Percentiles rank a stretch among this genome's conserved stretches.
phyloP scores from a whole-genome alignment of 129 eudicot genomes.

The Apium graveolens region DNA sequence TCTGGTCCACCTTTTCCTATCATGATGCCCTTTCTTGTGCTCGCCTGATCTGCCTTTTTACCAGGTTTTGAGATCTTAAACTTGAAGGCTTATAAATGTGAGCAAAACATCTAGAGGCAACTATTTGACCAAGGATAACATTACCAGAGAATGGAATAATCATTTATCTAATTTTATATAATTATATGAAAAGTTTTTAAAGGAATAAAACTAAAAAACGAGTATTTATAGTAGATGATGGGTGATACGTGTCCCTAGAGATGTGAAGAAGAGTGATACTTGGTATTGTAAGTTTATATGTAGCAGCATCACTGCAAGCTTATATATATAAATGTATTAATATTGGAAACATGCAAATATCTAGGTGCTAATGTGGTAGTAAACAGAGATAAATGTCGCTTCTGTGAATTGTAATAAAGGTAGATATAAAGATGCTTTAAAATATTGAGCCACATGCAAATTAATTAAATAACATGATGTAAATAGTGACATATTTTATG shows the following conservation, averaged over 20 bases:
- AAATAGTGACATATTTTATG: not conserved
- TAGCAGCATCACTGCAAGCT: not conserved
- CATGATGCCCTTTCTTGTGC: too few species aligned
- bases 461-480: too few species aligned
- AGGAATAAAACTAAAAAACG: not conserved
- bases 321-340: not conserved
- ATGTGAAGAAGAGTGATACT: constrained; percentile 5
- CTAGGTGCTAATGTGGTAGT: not conserved
- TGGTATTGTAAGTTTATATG: constrained; percentile 10
- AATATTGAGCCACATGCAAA: not conserved
- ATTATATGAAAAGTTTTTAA: not conserved
- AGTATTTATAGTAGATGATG: not conserved
- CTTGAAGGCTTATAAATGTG: not conserved
- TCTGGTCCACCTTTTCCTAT: constrained; percentile 35
- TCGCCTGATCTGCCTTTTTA: not conserved
- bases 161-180: not conserved
- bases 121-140: constrained; percentile 11
- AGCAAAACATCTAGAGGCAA: too few species aligned
- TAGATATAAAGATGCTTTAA: not conserved
- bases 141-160: not conserved
- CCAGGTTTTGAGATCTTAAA: not conserved
- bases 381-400: not conserved
- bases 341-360: too few species aligned
- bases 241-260: constrained; percentile 16
- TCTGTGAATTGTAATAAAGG: not conserved